Base-by-base conservation (phyloP, 768 basidiomycete genomes). In the Candolleomyces aberdarensis region DNA sequence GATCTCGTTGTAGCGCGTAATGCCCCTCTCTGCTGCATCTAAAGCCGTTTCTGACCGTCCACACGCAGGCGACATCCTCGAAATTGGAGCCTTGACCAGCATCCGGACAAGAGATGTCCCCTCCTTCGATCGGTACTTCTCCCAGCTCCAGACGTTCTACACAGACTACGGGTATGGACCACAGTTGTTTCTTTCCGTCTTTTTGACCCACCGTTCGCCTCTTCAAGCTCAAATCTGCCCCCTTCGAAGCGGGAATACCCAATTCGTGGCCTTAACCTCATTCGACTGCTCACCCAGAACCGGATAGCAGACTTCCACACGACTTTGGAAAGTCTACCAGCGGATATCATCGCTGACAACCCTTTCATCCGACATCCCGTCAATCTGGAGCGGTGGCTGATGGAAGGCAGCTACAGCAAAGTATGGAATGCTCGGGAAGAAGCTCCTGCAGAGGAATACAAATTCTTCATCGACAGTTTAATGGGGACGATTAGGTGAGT, bases 221-320 rank as follows among this genome's bases (percentile, higher is more conserved):
- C 51, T 32, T 31, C 5, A 58, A 55, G 93, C 72, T 79, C 86
- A 57, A 75, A 79, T 62, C 86, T 98, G 46, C 91, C 92, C 1
- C 87, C 85, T 3, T 98, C 96, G 15, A 85, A 88, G 62, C 87
- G 90, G 71, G 92, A 96, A 76, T 91, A 86, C 65, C 85, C 94
- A 51, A 87, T 97, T 61, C 89, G 92, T 53, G 95, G 96, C 6
- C 86, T 99, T 39, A 90, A 96, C 71, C 91, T 99, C 73, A 94
- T 98, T 70, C 90, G 92, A 50, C 86, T 98, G 61, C 87, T 99
- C 67, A 94, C 93, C 9, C 92, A 94, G 72, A 97, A 97, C 74
- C 88, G 94, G 70, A 96, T 98, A 66, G 95, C 96, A 39, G 93
- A 96, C 72, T 98, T 98, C 78, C 96, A 99, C 74, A 97, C 95